Evolutionary conservation across 2,329 filamentous ascomycete species (phyloP).

Genomic region (Cadophora gregata): DNA sequence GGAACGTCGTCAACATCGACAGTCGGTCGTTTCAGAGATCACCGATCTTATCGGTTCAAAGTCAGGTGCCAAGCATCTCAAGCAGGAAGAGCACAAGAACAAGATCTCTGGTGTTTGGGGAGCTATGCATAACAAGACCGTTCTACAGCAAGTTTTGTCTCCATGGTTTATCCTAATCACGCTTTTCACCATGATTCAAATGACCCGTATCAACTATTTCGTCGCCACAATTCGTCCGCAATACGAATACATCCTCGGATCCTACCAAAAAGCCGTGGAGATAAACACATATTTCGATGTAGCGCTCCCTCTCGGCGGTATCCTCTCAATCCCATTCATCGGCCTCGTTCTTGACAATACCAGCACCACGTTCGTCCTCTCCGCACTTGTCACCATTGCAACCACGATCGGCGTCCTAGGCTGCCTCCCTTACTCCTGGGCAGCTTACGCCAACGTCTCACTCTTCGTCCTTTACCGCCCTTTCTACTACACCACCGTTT

Average conservation of each 20-base stretch:
- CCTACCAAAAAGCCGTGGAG: conserved; percentile 63
- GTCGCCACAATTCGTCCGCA: conserved; percentile 85
- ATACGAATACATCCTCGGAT: conserved; percentile 76
- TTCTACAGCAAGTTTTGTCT: conserved; percentile 74
- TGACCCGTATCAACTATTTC: conserved; percentile 90
- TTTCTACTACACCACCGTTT: conserved; percentile 90
- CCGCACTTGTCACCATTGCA: conserved; percentile 71
- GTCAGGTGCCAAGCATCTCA: conserved; percentile 65
- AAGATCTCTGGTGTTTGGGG: conserved; percentile 79
- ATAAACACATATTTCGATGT: conserved; percentile 88
- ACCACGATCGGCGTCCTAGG: conserved; percentile 80
- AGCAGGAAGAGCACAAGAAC: conserved; percentile 73
- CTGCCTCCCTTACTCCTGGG: conserved; percentile 71
- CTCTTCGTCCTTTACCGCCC: conserved; percentile 87
- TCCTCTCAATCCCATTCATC: conserved; percentile 87
- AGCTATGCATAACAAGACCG: conserved; percentile 76
- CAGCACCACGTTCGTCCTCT: conserved; percentile 73
- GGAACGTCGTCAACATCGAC: conserved; percentile 52
- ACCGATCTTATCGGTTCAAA: conserved; percentile 74
- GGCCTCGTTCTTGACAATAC: conserved; percentile 79
- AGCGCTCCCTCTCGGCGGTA: conserved; percentile 81
- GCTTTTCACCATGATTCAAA: conserved; percentile 75
- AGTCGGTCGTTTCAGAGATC: conserved; percentile 64
- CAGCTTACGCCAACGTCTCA: conserved; percentile 76
- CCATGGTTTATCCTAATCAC: conserved; percentile 88